Base-by-base conservation (phyloP, 2,329 filamentous ascomycete genomes). In the Ophiostoma ips region DNA sequence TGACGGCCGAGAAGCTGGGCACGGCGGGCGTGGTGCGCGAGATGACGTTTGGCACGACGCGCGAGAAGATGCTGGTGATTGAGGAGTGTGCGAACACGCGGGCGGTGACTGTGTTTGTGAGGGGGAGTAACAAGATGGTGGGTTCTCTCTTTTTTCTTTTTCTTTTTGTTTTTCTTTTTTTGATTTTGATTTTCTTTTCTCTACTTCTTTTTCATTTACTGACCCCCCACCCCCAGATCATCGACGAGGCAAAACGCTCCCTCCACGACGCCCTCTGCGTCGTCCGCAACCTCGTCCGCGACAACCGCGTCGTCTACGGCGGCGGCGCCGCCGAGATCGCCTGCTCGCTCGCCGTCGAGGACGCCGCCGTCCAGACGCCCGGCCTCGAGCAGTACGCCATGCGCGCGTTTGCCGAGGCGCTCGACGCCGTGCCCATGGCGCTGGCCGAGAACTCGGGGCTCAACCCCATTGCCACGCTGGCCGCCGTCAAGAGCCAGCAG, bases 51-150 rank as follows among this genome's bases (percentile, higher is more conserved):
- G 92, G 92, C 60, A 98, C 92, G 2, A 98, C 92, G 40, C 79
- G 92, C 62, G 92, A 98, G 70, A 96, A 98, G 79, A 98, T 98
- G 92, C 75, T 98, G 60, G 87, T 98, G 51, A 98, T 98, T 60
- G 94, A 98, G 71, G 92, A 98, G 70, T 98, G 92, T 64, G 92
- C 94, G 62, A 98, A 98, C 72, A 95, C 87, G 52, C 77, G 92
- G 61, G 92, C 92, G 41, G 94, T 98, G 53, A 98, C 92, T 3
- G 81, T 94, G 50, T 98, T 98, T 66, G 86, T 98, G 53, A 78
- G 92, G 62, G 92, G 92, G 62, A 94, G 88, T 75, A 98, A 98
- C 78, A 98, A 96, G 76, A 98, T 98, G 92, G n/a, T n/a, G n/a
- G n/a, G n/a, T n/a, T n/a, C n/a, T n/a, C n/a, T n/a, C n/a, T n/a